phyloP scores from a whole-genome alignment of 176 grass and related monocot genomes.

The Hyparrhenia diplandra region DNA sequence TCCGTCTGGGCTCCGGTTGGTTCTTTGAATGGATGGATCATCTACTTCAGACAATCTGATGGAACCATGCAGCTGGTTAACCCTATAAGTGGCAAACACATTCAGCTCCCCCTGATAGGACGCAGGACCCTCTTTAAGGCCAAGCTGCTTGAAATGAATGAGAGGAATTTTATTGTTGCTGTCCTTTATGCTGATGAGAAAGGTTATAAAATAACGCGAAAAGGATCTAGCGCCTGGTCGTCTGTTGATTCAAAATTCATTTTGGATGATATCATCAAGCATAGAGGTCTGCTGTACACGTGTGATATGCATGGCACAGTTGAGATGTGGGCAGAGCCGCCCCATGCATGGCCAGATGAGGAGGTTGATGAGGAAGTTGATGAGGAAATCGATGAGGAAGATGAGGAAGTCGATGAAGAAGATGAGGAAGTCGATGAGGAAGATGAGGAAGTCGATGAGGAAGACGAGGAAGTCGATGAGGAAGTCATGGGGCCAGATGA shows the following conservation, averaged over 20 bases:
- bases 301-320: conserved; percentile 35
- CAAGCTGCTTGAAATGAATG: conserved; percentile 43
- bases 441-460: too few species aligned
- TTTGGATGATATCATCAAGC: conserved; percentile 42
- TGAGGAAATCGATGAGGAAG: background rate
- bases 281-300: conserved; percentile 40
- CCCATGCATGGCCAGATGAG: conserved; percentile 32
- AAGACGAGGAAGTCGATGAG: too few species aligned
- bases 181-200: conserved; percentile 25
- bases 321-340: conserved; percentile 45
- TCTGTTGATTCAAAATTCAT: conserved; percentile 30
- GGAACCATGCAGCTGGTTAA: conserved; percentile 40
- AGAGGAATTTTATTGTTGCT: conserved; percentile 38
- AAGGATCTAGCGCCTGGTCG: conserved; percentile 40
- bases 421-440: too few species aligned
- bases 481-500: conserved; percentile 36
- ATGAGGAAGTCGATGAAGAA: too few species aligned
- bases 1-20: conserved; percentile 37
- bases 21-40: conserved; percentile 51
- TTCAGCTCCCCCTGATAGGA: conserved; percentile 32
- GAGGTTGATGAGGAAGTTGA: conserved; percentile 8
- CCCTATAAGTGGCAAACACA: conserved; percentile 23
- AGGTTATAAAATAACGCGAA: conserved; percentile 38
- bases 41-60: conserved; percentile 21
- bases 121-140: conserved; percentile 27